A percentile compares a stretch with the other conserved stretches of the same genome.
phyloP scores from a whole-genome alignment of 2,329 filamentous ascomycete genomes.

The Arthrobotrys pseudoclavata region DNA sequence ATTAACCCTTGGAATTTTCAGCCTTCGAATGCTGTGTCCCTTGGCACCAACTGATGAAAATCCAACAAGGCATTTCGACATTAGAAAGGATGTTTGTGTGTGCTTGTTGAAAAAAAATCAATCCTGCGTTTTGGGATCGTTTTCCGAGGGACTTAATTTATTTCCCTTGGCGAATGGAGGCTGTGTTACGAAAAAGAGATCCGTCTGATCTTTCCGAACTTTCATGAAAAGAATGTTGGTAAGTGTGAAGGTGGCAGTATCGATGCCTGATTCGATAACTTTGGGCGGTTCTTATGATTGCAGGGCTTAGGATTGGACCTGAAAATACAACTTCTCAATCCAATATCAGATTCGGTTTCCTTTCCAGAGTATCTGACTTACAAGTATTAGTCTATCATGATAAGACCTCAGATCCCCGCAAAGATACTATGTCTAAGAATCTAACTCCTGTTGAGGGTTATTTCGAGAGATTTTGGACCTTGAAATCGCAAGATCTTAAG shows the following conservation, averaged over 20 bases:
- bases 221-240: not conserved
- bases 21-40: conserved; percentile 35
- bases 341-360: not conserved
- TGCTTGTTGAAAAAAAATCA: conserved; percentile 5
- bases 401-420: not conserved
- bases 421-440: not conserved
- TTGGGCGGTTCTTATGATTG: conserved; percentile 7
- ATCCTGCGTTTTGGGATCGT: conserved; percentile 33
- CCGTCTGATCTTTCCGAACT: not conserved
- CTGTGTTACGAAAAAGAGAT: conserved; percentile 24
- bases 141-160: conserved; percentile 5
- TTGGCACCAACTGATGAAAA: conserved; percentile 32
- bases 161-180: conserved; percentile 30
- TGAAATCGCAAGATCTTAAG: conserved; percentile 1
- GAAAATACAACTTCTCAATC: conserved; percentile 1
- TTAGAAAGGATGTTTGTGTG: not conserved
- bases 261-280: conserved; percentile 1
- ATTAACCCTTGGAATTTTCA: conserved; percentile 15
- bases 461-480: conserved; percentile 3
- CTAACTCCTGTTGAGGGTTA: not conserved
- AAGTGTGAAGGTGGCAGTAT: conserved; percentile 5
- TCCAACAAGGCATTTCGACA: conserved; percentile 31
- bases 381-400: conserved; percentile 8
- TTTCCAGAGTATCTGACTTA: not conserved
- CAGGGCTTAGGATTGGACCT: conserved; percentile 12